Base-by-base conservation (phyloP, 805 yeast genomes). In the Starmerella apicola region DNA sequence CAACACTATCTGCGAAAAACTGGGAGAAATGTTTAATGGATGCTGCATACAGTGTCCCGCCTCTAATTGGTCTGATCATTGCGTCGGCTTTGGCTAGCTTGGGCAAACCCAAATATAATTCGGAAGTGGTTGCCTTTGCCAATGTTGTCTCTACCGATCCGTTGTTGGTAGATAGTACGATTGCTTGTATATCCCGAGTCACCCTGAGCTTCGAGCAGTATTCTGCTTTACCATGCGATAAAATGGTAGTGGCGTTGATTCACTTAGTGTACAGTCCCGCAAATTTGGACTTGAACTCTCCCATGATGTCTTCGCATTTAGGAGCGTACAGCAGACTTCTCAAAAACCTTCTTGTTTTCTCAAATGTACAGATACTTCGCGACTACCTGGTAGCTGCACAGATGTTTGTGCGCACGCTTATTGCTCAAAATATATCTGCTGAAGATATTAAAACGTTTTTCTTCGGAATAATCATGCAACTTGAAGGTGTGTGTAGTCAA, bases 291-390 rank as follows among this genome's bases (percentile, higher is more conserved):
- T 24, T 40, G 16, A 20, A 3, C 3, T 17, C 27, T 9, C 33
- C 44, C 10, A 23, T 26, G 5, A 26, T 38, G 15, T 3, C 31
- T 1, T 18, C 31, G 3, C 45, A 48, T 4, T 35, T 46, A n/a
- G 53, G 53, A 7, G 39, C 46, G 15, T 50, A 45, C 46, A 46
- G 51, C 41, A 41, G 46, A 13, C 44, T 49, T 1, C 12, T 45
- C 1, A 24, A 44, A 16, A 35, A 37, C 7, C 31, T 43, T 5
- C 29, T 43, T 19, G 27, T 20, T 21, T 23, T 23, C 18, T 32
- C 38, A 4, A 27, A 36, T 6, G 18, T 27, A 5, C 20, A 9
- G 4, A 36, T 16, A 5, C 40, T 39, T 4, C 21, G 28, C 1
- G 17, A 23, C 9, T 46, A 22, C 29, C 13, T 44, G 7, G 39